Conservation (phyloP, 805 yeast species). For the Zygoascus tannicola region DNA sequence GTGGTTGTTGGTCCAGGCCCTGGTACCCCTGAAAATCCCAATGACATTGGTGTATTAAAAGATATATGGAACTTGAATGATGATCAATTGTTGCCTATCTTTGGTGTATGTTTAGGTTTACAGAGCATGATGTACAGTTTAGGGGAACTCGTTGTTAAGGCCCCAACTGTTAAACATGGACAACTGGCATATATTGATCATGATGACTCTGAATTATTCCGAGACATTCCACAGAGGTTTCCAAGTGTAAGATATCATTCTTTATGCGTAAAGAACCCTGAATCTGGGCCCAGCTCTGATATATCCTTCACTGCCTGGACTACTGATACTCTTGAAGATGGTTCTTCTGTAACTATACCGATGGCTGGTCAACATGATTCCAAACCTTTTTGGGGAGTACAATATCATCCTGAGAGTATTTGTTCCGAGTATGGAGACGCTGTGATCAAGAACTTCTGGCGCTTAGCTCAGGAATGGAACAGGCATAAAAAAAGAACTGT, state of each 20-base stretch:
- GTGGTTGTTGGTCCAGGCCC: conserved; percentile 96
- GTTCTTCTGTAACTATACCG: conserved; percentile 35
- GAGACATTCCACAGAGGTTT: conserved; percentile 36
- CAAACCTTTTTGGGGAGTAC: conserved; percentile 83
- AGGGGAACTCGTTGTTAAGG: conserved; percentile 47
- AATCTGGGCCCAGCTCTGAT: conserved; percentile 6
- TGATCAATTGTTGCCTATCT: conserved; percentile 45
- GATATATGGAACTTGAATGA: conserved; percentile 37
- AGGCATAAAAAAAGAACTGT: conserved; percentile 2
- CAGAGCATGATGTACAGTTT: conserved; percentile 63
- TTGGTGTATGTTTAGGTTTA: conserved; percentile 92
- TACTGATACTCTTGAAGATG: conserved; percentile 45
- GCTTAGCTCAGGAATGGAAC: conserved; percentile 34
- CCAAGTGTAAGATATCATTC: conserved; percentile 87
- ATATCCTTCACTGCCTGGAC: conserved; percentile 21
- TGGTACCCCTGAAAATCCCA: conserved; percentile 61
- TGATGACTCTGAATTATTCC: conserved; percentile 27
- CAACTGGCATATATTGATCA: conserved; percentile 52
- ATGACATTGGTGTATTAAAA: conserved; percentile 68
- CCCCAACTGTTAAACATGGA: conserved; percentile 70
- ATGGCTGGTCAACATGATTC: conserved; percentile 69
- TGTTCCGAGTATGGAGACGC: conserved; percentile 62
- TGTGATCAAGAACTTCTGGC: conserved; percentile 57
- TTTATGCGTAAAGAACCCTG: conserved; percentile 51
- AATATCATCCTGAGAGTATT: conserved; percentile 94